These are phyloP conservation scores for Wickerhamomyces ciferrii DNA, from an alignment of 805 yeast species.

Conservation along the genomic window DNA sequence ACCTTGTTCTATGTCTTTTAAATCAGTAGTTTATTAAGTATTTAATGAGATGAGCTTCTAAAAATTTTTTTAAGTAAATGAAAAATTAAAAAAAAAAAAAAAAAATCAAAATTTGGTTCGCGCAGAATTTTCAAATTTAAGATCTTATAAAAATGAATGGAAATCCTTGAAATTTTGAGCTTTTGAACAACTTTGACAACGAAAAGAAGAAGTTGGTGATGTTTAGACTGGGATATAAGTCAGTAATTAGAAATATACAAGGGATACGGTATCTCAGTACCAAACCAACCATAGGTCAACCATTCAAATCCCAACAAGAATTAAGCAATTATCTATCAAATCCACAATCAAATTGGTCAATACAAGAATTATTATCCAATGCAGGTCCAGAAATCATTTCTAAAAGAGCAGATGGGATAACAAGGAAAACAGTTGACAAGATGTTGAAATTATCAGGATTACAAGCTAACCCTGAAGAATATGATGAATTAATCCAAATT, in stretches of 20 bases:
- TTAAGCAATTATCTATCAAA: conserved; percentile 8
- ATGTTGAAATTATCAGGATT: conserved; percentile 47
- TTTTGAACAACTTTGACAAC: too few relatives aligned
- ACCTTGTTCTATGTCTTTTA: not conserved
- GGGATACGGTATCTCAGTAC: conserved; percentile 2
- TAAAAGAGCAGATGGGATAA: conserved; percentile 6
- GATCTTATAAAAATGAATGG: too few relatives aligned
- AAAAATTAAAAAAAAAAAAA: too few relatives aligned
- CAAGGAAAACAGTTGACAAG: conserved; percentile 18
- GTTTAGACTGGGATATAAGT: conserved; percentile 5
- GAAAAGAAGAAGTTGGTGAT: not conserved
- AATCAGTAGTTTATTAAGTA: too few relatives aligned
- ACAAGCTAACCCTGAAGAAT: conserved; percentile 26
- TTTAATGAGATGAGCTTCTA: conserved; percentile 6
- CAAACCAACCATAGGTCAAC: not conserved
- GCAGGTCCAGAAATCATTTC: conserved; percentile 13
- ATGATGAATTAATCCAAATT: conserved; percentile 25
- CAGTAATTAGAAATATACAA: not conserved
- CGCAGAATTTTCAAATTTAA: not conserved
- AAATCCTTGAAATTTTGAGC: too few relatives aligned
- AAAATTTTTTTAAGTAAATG: not conserved
- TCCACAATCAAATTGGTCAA: conserved; percentile 15
- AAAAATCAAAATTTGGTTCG: not conserved
- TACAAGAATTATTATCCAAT: conserved; percentile 15
- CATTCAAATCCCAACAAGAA: conserved; percentile 5